Percentiles rank a stretch among this genome's conserved stretches.
Evolutionary conservation across 371 early-diverging fungal species (phyloP).

Genomic region (Mortierella sp.): DNA sequence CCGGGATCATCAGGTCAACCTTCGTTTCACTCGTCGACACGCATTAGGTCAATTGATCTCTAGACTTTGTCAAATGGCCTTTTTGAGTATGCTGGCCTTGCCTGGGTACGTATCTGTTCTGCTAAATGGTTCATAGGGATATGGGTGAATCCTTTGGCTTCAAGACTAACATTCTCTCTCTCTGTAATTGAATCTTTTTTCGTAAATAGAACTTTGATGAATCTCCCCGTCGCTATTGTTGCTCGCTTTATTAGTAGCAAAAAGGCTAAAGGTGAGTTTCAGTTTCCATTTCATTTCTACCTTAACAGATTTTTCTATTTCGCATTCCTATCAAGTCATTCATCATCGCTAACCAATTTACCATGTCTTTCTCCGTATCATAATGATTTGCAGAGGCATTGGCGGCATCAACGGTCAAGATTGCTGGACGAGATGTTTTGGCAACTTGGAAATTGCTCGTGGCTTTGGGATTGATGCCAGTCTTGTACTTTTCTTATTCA

Average conservation of each 20-base stretch:
- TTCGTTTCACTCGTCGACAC: slow-evolving; percentile 73
- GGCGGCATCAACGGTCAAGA: slow-evolving; percentile 90
- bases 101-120: slow-evolving; percentile 77
- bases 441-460: slow-evolving; percentile 97
- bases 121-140: background rate
- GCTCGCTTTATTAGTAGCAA: slow-evolving; percentile 76
- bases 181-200: slow-evolving; percentile 3
- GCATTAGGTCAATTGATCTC: slow-evolving; percentile 79
- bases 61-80: slow-evolving; percentile 70
- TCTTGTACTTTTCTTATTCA: slow-evolving; percentile 79
- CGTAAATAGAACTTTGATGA: slow-evolving; percentile 73
- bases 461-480: slow-evolving; percentile 81
- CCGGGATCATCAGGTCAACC: slow-evolving; percentile 95
- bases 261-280: slow-evolving; percentile 74
- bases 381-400: slow-evolving; percentile 74
- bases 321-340: background rate
- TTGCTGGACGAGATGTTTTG: slow-evolving; percentile 93
- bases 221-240: slow-evolving; percentile 81
- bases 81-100: slow-evolving; percentile 80
- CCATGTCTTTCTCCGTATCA: slow-evolving; percentile 1
- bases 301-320: background rate
- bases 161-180: background rate
- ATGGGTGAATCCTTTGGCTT: background rate
- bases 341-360: background rate
- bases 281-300: background rate